These are phyloP conservation scores for Thelonectria discophora DNA, from an alignment of 2,329 filamentous ascomycete species.

Conservation along the genomic window DNA sequence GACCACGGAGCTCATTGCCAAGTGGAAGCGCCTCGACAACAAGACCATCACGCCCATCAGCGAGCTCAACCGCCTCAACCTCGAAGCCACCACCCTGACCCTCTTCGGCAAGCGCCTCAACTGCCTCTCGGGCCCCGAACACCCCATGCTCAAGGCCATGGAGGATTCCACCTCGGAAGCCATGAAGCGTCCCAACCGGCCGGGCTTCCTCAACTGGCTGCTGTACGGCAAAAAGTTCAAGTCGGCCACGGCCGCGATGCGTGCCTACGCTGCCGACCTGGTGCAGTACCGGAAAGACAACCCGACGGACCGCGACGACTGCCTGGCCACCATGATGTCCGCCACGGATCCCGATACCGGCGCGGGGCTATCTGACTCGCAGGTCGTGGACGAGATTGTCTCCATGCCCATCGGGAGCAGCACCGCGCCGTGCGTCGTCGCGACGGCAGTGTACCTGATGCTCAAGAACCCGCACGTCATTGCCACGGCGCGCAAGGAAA, in stretches of 20 bases:
- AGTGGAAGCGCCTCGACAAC: slow-evolving; percentile 55
- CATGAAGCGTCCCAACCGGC: slow-evolving; percentile 63
- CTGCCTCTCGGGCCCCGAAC: slow-evolving; percentile 55
- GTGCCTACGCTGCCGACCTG: slow-evolving; percentile 64
- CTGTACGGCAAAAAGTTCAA: slow-evolving; percentile 63
- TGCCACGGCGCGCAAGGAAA: slow-evolving; percentile 60
- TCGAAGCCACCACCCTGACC: slow-evolving; percentile 59
- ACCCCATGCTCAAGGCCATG: slow-evolving; percentile 62
- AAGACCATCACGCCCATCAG: slow-evolving; percentile 55
- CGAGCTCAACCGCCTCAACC: slow-evolving; percentile 62
- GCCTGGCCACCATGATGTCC: slow-evolving; percentile 68
- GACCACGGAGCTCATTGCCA: slow-evolving; percentile 58
- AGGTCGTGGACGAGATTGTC: slow-evolving; percentile 74
- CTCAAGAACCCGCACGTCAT: slow-evolving; percentile 60
- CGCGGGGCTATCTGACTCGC: slow-evolving; percentile 63
- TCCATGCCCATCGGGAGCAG: slow-evolving; percentile 69
- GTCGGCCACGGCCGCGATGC: slow-evolving; percentile 61
- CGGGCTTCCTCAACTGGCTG: slow-evolving; percentile 61
- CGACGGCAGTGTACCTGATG: slow-evolving; percentile 59
- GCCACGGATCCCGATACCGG: slow-evolving; percentile 70
- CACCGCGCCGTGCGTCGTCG: slow-evolving; percentile 58
- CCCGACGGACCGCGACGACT: slow-evolving; percentile 64
- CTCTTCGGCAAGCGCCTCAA: slow-evolving; percentile 62
- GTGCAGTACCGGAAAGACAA: slow-evolving; percentile 64
- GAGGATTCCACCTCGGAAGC: slow-evolving; percentile 64